phyloP scores from a whole-genome alignment of 73 alveolate species.

The Loxodes magnus region DNA sequence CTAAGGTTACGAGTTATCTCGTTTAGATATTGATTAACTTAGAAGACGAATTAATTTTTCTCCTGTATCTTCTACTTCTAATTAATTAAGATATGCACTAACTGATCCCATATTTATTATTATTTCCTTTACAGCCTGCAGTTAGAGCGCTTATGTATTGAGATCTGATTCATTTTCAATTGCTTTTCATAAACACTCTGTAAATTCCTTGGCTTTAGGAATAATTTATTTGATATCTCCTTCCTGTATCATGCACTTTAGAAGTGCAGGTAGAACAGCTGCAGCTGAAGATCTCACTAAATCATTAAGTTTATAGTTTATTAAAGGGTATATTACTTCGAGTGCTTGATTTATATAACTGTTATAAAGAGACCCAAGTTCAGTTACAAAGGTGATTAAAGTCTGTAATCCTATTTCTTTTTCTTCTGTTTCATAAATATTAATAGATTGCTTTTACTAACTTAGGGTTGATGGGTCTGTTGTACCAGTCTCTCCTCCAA shows the following conservation, averaged over 20 bases:
- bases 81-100: background rate
- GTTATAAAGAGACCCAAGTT: constrained; percentile 38
- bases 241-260: constrained; percentile 19
- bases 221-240: constrained; percentile 4
- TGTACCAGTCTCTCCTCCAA: constrained; percentile 32
- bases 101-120: constrained; percentile 19
- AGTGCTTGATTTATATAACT: constrained; percentile 36
- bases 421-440: constrained; percentile 5
- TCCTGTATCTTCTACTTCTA: constrained; percentile 7
- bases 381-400: constrained; percentile 35
- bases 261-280: constrained; percentile 45
- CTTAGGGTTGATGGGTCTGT: background rate
- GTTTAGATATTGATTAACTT: constrained; percentile 51
- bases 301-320: constrained; percentile 29
- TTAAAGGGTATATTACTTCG: constrained; percentile 19
- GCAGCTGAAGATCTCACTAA: constrained; percentile 38
- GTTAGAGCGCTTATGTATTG: constrained; percentile 8
- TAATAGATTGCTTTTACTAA: background rate
- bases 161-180: constrained; percentile 12
- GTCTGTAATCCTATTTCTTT: constrained; percentile 9
- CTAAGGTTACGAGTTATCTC: too few relatives aligned
- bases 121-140: constrained; percentile 20
- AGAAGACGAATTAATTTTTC: constrained; percentile 18
- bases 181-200: constrained; percentile 33
- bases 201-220: constrained; percentile 22